phyloP scores from a whole-genome alignment of 148 eudicot genomes.

The Nepenthes mirabilis region DNA sequence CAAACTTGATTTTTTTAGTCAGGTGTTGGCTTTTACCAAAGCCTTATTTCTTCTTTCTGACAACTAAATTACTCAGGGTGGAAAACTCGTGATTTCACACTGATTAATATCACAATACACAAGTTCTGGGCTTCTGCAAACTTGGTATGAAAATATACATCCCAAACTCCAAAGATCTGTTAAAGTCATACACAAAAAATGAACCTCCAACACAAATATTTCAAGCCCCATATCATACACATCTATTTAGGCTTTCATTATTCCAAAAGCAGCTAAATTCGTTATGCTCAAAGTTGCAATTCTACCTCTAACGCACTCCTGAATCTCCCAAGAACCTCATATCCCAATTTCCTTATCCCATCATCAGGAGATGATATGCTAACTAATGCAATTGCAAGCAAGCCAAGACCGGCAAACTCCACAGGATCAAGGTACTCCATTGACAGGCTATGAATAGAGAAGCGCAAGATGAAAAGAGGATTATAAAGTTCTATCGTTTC shows the following conservation, averaged over 20 bases:
- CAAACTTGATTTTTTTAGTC: too few species aligned
- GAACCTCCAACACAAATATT: too few species aligned
- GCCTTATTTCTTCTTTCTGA: neutral
- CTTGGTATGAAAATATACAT: too few species aligned
- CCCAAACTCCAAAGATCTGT: too few species aligned
- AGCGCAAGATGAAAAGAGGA: conserved; percentile 75
- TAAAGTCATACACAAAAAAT: too few species aligned
- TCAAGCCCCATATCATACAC: too few species aligned
- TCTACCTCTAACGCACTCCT: conserved; percentile 63
- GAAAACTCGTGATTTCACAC: neutral
- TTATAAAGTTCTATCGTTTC: conserved; percentile 45
- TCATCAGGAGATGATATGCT: conserved; percentile 74
- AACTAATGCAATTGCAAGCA: conserved; percentile 76
- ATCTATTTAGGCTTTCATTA: too few species aligned
- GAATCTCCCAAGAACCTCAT: conserved; percentile 68
- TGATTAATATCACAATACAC: neutral
- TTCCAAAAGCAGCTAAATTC: neutral
- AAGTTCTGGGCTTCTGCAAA: too few species aligned
- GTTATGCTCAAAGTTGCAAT: conserved; percentile 3
- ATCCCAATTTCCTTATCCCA: conserved; percentile 74
- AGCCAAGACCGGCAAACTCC: conserved; percentile 83
- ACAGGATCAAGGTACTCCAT: conserved; percentile 65
- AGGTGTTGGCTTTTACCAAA: too few species aligned
- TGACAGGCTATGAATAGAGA: conserved; percentile 69
- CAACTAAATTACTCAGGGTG: neutral